Evolutionary conservation across 2,329 filamentous ascomycete species (phyloP).

Genomic region (Fusarium humuli): DNA sequence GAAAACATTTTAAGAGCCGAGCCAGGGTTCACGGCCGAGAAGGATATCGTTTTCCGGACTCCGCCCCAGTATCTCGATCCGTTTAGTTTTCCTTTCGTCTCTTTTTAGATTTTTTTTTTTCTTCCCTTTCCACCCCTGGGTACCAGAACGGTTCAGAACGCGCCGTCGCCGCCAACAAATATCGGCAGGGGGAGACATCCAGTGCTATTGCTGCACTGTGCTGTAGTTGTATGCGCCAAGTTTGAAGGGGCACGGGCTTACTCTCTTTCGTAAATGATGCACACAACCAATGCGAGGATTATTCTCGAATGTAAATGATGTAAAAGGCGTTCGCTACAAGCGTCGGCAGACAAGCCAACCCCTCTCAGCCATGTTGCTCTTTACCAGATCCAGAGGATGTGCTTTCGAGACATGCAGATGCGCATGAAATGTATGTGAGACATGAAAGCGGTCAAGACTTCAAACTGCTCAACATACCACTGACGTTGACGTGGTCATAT

Average conservation of each 20-base stretch:
- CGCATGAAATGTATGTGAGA: conserved; percentile 19
- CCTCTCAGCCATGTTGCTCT: conserved; percentile 15
- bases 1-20: conserved; percentile 33
- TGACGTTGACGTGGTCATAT: conserved; percentile 32
- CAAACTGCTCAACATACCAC: conserved; percentile 16
- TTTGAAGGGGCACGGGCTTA: conserved; percentile 5
- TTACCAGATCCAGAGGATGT: conserved; percentile 20
- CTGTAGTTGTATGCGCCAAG: not conserved
- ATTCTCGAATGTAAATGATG: conserved; percentile 28
- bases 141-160: conserved; percentile 11
- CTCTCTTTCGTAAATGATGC: conserved; percentile 15
- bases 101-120: not conserved
- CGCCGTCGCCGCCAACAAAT: conserved; percentile 23
- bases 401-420: conserved; percentile 24
- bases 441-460: conserved; percentile 33
- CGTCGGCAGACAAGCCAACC: conserved; percentile 11
- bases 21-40: conserved; percentile 23
- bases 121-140: conserved; percentile 5
- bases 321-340: conserved; percentile 28
- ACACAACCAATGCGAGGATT: conserved; percentile 15
- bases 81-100: not conserved
- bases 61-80: conserved; percentile 23
- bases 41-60: conserved; percentile 31
- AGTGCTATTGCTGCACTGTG: conserved; percentile 11
- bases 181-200: conserved; percentile 14